A percentile compares a stretch with the other conserved stretches of the same genome.
Evolutionary conservation across 129 eudicot genomes (phyloP).

Genomic region (Helianthus tuberosus): DNA sequence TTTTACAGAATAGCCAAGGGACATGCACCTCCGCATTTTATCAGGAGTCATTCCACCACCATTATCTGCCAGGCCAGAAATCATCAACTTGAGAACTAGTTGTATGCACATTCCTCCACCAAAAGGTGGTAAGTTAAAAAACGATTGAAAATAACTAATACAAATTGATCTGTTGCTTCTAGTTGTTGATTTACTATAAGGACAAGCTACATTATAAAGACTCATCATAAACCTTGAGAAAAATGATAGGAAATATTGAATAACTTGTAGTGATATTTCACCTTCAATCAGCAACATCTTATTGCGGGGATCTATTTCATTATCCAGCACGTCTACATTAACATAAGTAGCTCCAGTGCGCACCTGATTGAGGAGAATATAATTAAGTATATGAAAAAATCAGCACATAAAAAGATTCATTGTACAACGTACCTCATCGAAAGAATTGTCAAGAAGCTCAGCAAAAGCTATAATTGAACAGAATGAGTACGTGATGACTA

Average conservation of each 20-base stretch:
- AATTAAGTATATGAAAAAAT: not conserved
- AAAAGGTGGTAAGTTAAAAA: no score
- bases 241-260: not conserved
- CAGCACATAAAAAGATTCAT: no score
- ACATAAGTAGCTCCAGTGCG: slow-evolving; percentile 77
- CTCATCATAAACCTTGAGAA: no score
- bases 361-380: slow-evolving; percentile 22
- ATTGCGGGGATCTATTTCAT: slow-evolving; percentile 36
- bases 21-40: slow-evolving; percentile 73
- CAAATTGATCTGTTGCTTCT: no score
- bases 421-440: slow-evolving; percentile 58
- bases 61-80: slow-evolving; percentile 45
- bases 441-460: slow-evolving; percentile 77
- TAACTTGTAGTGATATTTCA: slow-evolving; percentile 8
- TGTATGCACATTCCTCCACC: no score
- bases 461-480: slow-evolving; percentile 52
- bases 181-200: no score
- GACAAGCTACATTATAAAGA: no score
- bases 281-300: slow-evolving; percentile 75
- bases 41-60: slow-evolving; percentile 88
- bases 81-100: no score
- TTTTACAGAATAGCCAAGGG: slow-evolving; percentile 75
- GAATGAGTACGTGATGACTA: no score
- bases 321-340: slow-evolving; percentile 54
- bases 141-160: no score